Evolutionary conservation across 1,139 yeast species (phyloP), one percentile per base, ranked within the genome.

Genomic region (Diutina siamensis): DNA sequence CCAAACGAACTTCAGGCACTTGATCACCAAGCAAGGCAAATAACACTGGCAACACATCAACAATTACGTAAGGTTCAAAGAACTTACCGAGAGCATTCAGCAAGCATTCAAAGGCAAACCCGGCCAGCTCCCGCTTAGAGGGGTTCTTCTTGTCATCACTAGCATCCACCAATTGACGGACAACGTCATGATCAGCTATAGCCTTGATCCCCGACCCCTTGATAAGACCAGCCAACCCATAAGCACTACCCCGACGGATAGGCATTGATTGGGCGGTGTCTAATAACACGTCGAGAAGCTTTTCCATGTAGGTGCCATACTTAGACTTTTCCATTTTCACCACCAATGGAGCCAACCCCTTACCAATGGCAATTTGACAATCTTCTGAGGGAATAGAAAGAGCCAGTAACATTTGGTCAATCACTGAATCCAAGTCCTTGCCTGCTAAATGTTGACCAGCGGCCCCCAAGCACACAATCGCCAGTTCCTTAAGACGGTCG

Each of bases 181-280:
- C 79, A 40, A 92, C 72, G 55, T 86, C 95, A 57, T 74, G 80
- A 45, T 83, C 82, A 3, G 87, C 73, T 46, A 92, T 65, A 0
- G 94, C 73, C 48, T 78, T 73, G 47, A 94, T 80, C 51, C 97
- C 98, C 27, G 78, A 74, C 49, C 99, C 98, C 58, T 86, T 83
- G 12, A 85, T 94, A 44, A 92, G 65, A 51, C 98, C 98, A 9
- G 97, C 85, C 53, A 92, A 74, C 62, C 97, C 98, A 63, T 85
- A 88, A 1, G 98, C 97, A 1, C 96, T 94, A 57, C 98, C 99
- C 53, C 92, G 76, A 59, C 96, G 77, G 15, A 73, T 68, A 0
- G 82, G 78, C 44, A 72, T 61, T 2, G 69, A 63, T 8, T 73
- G 71, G 4, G 68, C 68, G 25, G 65, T 65, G 15, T 21, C 55